Conservation (phyloP, 768 basidiomycete genomes). For the Candolleomyces eurysporus region DNA sequence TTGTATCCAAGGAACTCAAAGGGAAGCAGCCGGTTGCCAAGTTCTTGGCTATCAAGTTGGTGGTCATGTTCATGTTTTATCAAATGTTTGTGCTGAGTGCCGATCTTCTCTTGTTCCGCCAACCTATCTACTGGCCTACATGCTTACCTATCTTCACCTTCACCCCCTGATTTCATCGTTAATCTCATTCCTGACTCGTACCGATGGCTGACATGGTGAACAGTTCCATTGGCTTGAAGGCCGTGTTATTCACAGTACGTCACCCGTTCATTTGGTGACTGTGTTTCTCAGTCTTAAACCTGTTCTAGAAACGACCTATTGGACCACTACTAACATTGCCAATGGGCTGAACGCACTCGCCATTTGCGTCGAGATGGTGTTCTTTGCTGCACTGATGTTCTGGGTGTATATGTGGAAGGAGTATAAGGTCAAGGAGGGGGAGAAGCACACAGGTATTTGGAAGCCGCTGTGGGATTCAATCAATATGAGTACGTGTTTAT, state of each 20-base stretch:
- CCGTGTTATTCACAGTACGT: conserved; percentile 62
- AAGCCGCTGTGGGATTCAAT: conserved; percentile 71
- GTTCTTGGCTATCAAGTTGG: conserved; percentile 84
- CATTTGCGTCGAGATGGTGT: conserved; percentile 74
- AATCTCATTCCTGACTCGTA: too few relatives aligned
- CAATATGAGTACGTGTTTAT: conserved; percentile 11
- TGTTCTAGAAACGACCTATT: conserved; percentile 62
- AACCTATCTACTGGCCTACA: background rate
- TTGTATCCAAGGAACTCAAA: conserved; percentile 76
- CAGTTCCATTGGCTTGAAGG: conserved; percentile 69
- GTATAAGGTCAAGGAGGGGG: conserved; percentile 25
- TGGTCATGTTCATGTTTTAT: conserved; percentile 89
- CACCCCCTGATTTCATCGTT: too few relatives aligned
- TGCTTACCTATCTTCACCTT: too few relatives aligned
- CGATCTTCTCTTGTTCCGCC: background rate
- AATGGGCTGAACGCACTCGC: conserved; percentile 81
- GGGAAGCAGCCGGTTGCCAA: conserved; percentile 79
- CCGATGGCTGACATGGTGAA: too few relatives aligned
- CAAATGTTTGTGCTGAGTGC: conserved; percentile 68
- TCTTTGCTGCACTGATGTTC: background rate
- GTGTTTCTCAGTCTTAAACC: background rate
- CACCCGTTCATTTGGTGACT: background rate
- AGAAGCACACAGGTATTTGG: conserved; percentile 53
- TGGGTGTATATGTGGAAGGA: background rate
- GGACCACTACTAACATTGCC: conserved; percentile 83